These are phyloP conservation scores for Eremothecium coryli DNA, from an alignment of 1,139 yeast species.

Conservation along the genomic window DNA sequence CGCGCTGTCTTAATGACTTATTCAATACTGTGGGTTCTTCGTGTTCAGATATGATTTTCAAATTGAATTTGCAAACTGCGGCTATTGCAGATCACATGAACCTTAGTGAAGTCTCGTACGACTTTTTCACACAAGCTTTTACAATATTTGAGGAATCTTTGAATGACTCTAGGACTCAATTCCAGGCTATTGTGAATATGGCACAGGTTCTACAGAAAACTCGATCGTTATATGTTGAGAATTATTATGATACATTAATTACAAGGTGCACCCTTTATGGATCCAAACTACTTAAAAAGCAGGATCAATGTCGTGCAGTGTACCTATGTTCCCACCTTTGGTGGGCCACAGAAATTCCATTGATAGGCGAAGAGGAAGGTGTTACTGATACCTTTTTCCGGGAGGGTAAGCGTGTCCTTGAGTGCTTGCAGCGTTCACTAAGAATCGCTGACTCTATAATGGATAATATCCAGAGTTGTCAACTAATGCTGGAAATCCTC, in stretches of 20 bases:
- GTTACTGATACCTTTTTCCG: slow-evolving; percentile 31
- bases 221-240: slow-evolving; percentile 25
- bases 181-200: slow-evolving; percentile 44
- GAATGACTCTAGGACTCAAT: slow-evolving; percentile 50
- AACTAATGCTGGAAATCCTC: slow-evolving; percentile 79
- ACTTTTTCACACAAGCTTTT: slow-evolving; percentile 81
- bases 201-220: slow-evolving; percentile 45
- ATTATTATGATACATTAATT: slow-evolving; percentile 60
- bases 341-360: slow-evolving; percentile 73
- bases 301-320: slow-evolving; percentile 90
- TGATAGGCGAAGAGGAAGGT: slow-evolving; percentile 40
- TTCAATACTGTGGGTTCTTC: slow-evolving; percentile 45
- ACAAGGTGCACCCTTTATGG: slow-evolving; percentile 84
- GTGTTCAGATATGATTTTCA: slow-evolving; percentile 39
- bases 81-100: slow-evolving; percentile 67
- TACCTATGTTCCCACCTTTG: slow-evolving; percentile 83
- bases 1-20: slow-evolving; percentile 64
- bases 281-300: slow-evolving; percentile 77
- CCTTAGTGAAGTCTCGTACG: slow-evolving; percentile 64
- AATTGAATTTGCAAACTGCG: slow-evolving; percentile 47
- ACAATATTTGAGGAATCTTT: slow-evolving; percentile 78
- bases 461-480: slow-evolving; percentile 48
- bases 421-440: slow-evolving; percentile 64
- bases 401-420: slow-evolving; percentile 55
- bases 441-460: slow-evolving; percentile 90